Evolutionary conservation across 1,139 yeast species (phyloP).

Genomic region (Suhomyces bribrorum): DNA sequence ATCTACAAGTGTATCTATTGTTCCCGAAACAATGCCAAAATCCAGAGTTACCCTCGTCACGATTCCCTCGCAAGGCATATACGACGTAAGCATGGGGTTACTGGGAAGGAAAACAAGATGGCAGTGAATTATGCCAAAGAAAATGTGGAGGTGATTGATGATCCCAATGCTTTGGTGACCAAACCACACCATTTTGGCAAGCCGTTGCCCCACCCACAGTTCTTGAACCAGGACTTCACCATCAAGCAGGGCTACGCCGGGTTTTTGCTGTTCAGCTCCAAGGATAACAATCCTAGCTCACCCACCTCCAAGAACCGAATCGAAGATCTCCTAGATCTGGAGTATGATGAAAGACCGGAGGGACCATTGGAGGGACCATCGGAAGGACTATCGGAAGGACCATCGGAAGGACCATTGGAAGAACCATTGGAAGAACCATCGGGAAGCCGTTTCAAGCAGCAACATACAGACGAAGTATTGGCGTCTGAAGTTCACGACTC

Average conservation of each 20-base stretch:
- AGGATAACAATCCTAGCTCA: constrained; percentile 13
- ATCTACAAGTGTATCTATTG: constrained; percentile 48
- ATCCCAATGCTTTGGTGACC: constrained; percentile 20
- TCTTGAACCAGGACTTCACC: constrained; percentile 31
- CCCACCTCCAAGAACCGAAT: constrained; percentile 11
- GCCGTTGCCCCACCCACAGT: constrained; percentile 37
- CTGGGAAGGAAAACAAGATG: constrained; percentile 48
- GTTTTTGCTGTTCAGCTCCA: constrained; percentile 31
- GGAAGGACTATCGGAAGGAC: background rate
- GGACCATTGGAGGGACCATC: background rate
- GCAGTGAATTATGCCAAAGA: constrained; percentile 53
- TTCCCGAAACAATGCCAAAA: constrained; percentile 36
- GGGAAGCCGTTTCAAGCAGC: too few species aligned
- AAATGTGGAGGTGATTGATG: constrained; percentile 43
- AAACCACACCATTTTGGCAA: constrained; percentile 19
- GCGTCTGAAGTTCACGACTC: too few species aligned
- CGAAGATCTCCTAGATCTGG: constrained; percentile 15
- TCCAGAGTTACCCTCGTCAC: constrained; percentile 49
- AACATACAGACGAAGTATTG: too few species aligned
- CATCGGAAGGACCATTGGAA: too few species aligned
- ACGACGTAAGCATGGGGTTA: constrained; percentile 47
- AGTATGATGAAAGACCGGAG: background rate
- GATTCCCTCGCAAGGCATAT: constrained; percentile 51
- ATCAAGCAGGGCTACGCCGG: constrained; percentile 35
- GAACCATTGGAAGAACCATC: too few species aligned